Conservation (phyloP, 1,284 basidiomycete species). For the Trametes sp. region DNA sequence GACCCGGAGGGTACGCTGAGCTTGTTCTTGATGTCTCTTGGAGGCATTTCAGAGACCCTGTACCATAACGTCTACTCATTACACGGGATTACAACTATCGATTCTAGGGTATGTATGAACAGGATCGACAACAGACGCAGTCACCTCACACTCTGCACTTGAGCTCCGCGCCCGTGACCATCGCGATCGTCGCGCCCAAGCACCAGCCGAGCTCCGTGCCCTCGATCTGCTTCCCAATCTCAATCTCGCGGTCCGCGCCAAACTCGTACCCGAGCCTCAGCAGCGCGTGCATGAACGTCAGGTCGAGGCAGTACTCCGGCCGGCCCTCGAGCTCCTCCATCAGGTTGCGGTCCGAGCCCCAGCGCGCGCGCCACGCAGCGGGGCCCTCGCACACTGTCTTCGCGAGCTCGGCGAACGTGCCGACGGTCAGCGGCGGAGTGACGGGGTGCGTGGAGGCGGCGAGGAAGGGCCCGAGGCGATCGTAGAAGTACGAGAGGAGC, state of each 20-base stretch:
- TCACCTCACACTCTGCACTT: conserved; percentile 51
- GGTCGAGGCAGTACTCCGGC: conserved; percentile 94
- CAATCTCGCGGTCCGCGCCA: conserved; percentile 67
- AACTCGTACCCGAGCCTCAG: conserved; percentile 89
- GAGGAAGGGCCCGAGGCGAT: conserved; percentile 88
- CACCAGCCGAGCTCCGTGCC: conserved; percentile 97
- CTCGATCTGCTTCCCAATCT: conserved; percentile 88
- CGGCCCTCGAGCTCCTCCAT: conserved; percentile 83
- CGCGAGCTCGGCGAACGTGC: conserved; percentile 72
- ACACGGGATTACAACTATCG: conserved; percentile 1
- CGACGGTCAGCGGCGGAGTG: conserved; percentile 57
- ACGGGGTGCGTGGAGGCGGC: conserved; percentile 44
- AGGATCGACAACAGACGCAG: background rate
- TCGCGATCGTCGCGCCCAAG: conserved; percentile 83
- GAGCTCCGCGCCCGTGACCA: conserved; percentile 66
- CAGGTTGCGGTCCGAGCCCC: conserved; percentile 59
- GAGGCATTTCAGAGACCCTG: background rate
- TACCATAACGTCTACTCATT: background rate
- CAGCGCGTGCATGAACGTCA: conserved; percentile 94
- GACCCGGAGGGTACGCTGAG: background rate
- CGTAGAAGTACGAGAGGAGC: conserved; percentile 97
- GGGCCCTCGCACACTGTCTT: conserved; percentile 77
- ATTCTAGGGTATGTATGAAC: conserved; percentile 3
- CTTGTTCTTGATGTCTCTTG: background rate
- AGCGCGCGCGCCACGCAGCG: conserved; percentile 63